These are phyloP conservation scores for Lotus japonicus DNA, from an alignment of 306 rosid genomes.

Conservation along the genomic window DNA sequence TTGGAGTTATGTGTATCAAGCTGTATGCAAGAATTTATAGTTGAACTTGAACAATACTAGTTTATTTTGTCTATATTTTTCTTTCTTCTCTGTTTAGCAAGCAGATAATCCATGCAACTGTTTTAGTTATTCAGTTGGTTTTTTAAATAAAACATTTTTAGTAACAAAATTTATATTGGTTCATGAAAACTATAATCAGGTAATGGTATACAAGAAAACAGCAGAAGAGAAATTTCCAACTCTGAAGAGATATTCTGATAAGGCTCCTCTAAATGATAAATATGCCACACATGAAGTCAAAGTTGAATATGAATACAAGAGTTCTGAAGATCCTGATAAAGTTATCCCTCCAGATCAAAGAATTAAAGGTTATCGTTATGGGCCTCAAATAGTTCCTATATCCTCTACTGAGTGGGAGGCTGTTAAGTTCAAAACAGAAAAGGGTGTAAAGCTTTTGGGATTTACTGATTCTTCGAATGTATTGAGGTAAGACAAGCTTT, in stretches of 20 bases:
- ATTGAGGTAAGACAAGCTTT: slow-evolving; percentile 43
- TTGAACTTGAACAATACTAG: too few species aligned
- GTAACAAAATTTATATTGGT: not conserved
- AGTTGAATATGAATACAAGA: slow-evolving; percentile 70
- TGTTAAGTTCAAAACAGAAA: slow-evolving; percentile 86
- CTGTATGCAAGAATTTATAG: too few species aligned
- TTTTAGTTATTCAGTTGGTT: too few species aligned
- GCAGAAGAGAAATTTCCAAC: slow-evolving; percentile 85
- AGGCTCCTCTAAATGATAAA: slow-evolving; percentile 68
- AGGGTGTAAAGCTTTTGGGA: slow-evolving; percentile 84
- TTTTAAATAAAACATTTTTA: too few species aligned
- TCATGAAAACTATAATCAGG: slow-evolving; percentile 37
- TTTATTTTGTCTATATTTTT: too few species aligned
- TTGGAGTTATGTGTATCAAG: too few species aligned
- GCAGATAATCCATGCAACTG: too few species aligned
- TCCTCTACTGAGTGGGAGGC: slow-evolving; percentile 82
- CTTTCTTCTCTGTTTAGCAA: too few species aligned
- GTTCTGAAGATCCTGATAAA: slow-evolving; percentile 45
- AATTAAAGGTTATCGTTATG: slow-evolving; percentile 88
- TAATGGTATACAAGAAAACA: slow-evolving; percentile 92
- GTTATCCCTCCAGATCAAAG: slow-evolving; percentile 84
- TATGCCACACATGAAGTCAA: slow-evolving; percentile 82
- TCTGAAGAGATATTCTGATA: slow-evolving; percentile 85
- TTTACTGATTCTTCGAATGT: slow-evolving; percentile 69
- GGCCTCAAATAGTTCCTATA: slow-evolving; percentile 92